Base-by-base conservation (phyloP, 345 rosid species). In the Melastoma malabathricum region DNA sequence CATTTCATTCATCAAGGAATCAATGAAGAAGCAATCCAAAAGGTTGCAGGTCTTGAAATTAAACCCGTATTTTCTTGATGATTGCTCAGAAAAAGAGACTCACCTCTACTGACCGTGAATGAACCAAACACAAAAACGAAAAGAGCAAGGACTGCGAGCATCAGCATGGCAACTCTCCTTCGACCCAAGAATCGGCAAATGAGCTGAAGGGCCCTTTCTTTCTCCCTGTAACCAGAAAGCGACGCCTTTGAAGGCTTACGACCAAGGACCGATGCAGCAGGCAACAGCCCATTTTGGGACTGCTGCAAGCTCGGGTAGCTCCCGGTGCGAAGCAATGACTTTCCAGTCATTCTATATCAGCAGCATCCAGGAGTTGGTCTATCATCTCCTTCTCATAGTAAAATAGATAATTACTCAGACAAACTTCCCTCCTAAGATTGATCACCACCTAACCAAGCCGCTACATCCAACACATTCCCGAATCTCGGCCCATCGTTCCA, bases 91-190 rank as follows among this genome's bases (percentile, higher is more conserved):
- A 34, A 15, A 48, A n/a, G 23, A 4, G 16, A 13, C 27, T 29
- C 49, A 89, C 95, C 97, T 83, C 70, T 86, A 67, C 69, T 69
- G 60, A 80, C 72, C 20, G 69, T 65, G 63, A 71, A 67, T 38
- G 89, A 77, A 56, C 93, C 97, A 49, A 74, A 68, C 22, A 79
- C 68, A 52, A 89, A 81, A 58, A 89, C 89, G n/a, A 76, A 53
- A 57, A 81, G 74, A 4, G 95, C 77, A 48, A 89, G 76, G 50
- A 61, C 58, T 19, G 72, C 62, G 47, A 83, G 78, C 17, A 86
- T 78, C 55, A 86, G 70, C 88, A 89, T 78, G 52, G 84, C 80
- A 6, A 81, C 80, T 58, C 68, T 75, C 65, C 72, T 72, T 1
- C 84, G 68, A 13, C 83, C 79, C 49, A 78, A 59, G 60, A 57